Evolutionary conservation across 169 alveolate genomes (phyloP).

Genomic region (Plasmodium coatneyi): DNA sequence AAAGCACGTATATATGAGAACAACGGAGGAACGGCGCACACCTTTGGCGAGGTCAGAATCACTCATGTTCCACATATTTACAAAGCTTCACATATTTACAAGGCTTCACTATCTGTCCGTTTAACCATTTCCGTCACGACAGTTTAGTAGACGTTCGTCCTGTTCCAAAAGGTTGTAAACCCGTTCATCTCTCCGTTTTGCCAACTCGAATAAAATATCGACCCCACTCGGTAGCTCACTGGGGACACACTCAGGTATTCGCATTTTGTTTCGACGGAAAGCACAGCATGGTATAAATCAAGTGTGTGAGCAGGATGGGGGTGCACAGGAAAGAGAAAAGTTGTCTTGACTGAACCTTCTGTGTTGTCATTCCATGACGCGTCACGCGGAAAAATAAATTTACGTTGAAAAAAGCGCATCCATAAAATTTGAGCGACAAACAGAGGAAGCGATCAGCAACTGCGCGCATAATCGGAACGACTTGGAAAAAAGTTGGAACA

Average conservation of each 20-base stretch:
- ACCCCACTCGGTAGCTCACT: not conserved
- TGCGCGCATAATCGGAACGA: not conserved
- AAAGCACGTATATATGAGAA: not conserved
- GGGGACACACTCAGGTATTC: not conserved
- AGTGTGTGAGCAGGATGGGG: not conserved
- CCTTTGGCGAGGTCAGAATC: not conserved
- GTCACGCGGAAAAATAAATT: not conserved
- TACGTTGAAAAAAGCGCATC: not conserved
- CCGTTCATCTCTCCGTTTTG: conserved; percentile 17
- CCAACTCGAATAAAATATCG: conserved; percentile 22
- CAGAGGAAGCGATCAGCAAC: not conserved
- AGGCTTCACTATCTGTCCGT: not conserved
- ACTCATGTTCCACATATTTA: not conserved
- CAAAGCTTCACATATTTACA: not conserved
- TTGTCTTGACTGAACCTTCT: not conserved
- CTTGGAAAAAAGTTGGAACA: not conserved
- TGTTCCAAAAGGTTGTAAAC: conserved; percentile 24
- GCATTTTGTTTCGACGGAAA: not conserved
- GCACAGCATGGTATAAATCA: not conserved
- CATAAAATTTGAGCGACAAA: not conserved
- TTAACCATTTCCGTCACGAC: conserved; percentile 60
- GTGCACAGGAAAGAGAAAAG: not conserved
- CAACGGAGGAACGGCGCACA: not conserved
- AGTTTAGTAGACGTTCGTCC: conserved; percentile 17
- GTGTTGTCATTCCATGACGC: too few relatives aligned